A percentile compares a stretch with the other conserved stretches of the same genome.
Conservation (phyloP, 2,329 filamentous ascomycete species). For the Byssochlamys sp. region DNA sequence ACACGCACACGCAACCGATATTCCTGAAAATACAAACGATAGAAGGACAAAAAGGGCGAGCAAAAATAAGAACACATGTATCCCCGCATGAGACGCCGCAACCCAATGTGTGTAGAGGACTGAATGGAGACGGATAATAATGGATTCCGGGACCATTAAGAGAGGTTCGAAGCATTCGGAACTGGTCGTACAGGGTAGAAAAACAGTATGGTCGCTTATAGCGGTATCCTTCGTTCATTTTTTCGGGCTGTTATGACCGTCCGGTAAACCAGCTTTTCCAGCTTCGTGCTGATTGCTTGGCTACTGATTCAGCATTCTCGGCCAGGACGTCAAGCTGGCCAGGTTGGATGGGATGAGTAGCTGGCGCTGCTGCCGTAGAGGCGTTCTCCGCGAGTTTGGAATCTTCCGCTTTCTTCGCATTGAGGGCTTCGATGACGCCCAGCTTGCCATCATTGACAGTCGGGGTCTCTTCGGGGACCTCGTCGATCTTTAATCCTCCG, state of each 20-base stretch:
- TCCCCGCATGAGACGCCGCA: conserved; percentile 18
- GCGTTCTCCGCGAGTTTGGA: conserved; percentile 6
- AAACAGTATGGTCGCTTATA: neutral
- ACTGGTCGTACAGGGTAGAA: neutral
- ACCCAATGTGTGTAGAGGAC: conserved; percentile 16
- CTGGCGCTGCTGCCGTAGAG: neutral
- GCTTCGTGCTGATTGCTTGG: conserved; percentile 27
- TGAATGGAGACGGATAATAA: neutral
- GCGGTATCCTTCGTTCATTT: neutral
- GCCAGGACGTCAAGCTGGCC: conserved; percentile 28
- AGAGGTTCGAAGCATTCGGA: neutral
- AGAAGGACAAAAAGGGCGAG: conserved; percentile 1
- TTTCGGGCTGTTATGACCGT: conserved; percentile 15
- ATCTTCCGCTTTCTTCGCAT: conserved; percentile 23
- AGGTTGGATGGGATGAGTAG: conserved; percentile 4
- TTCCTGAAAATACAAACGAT: conserved; percentile 12
- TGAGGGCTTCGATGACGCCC: conserved; percentile 25
- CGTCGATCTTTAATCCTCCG: conserved; percentile 29
- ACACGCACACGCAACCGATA: conserved; percentile 12
- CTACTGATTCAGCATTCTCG: conserved; percentile 25
- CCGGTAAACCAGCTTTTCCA: conserved; percentile 34
- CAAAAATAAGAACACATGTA: neutral
- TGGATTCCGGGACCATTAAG: neutral
- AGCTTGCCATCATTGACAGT: conserved; percentile 9
- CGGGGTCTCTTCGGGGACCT: conserved; percentile 7